Conservation (phyloP, 2,329 filamentous ascomycete species). For the Arthrocladium fulminans region DNA sequence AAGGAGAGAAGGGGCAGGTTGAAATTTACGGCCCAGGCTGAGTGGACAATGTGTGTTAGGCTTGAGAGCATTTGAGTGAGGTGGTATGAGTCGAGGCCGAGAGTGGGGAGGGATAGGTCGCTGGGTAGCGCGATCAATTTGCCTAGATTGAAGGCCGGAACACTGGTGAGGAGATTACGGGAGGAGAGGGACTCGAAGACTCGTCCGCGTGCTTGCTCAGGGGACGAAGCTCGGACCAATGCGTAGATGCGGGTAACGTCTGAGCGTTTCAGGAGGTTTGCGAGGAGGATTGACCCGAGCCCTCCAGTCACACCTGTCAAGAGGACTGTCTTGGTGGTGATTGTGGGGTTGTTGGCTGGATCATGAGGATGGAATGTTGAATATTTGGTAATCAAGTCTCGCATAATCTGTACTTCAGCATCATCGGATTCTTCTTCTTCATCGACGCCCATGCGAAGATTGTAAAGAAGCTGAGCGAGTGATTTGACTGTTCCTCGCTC, state of each 20-base stretch:
- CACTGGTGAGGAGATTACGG: constrained; percentile 19
- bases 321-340: constrained; percentile 9
- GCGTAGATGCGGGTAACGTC: constrained; percentile 44
- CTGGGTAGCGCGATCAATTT: constrained; percentile 42
- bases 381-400: constrained; percentile 37
- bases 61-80: constrained; percentile 36
- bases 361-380: constrained; percentile 11
- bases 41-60: constrained; percentile 49
- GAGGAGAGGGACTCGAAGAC: constrained; percentile 35
- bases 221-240: constrained; percentile 43
- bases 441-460: constrained; percentile 8
- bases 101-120: constrained; percentile 35
- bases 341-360: constrained; percentile 2
- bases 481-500: constrained; percentile 46
- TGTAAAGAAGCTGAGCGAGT: constrained; percentile 32
- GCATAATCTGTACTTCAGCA: constrained; percentile 36
- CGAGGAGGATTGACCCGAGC: constrained; percentile 51
- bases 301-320: constrained; percentile 59
- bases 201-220: constrained; percentile 35
- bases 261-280: constrained; percentile 31
- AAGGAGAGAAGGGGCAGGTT: constrained; percentile 48
- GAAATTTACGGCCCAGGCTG: constrained; percentile 60
- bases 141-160: constrained; percentile 10
- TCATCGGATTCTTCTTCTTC: constrained; percentile 17
- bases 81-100: constrained; percentile 39